Conservation (phyloP, 208 protist species). For the Tritrichomonas foetus region DNA sequence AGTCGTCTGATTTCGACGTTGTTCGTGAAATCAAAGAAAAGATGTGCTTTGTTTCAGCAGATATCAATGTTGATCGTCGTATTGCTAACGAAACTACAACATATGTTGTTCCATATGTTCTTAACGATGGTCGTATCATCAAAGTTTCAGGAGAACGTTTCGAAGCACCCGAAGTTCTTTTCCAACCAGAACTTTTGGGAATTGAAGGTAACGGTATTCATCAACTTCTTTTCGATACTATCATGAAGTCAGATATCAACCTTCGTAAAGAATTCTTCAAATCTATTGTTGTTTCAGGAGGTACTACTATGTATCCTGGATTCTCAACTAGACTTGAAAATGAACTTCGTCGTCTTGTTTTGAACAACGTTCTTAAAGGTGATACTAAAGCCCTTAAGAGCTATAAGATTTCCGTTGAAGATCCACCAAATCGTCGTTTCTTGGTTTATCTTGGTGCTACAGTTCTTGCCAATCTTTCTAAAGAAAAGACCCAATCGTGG, state of each 20-base stretch:
- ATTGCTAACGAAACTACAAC: conserved; percentile 52
- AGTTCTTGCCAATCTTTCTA: background rate
- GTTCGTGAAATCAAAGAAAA: conserved; percentile 72
- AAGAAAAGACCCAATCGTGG: background rate
- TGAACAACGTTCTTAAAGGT: background rate
- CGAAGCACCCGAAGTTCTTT: conserved; percentile 69
- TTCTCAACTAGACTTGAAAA: background rate
- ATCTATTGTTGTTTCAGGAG: conserved; percentile 16
- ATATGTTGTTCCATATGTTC: conserved; percentile 63
- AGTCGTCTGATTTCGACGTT: conserved; percentile 66
- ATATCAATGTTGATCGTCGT: conserved; percentile 63
- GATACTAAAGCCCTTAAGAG: background rate
- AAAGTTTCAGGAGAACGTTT: conserved; percentile 61
- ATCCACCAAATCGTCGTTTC: conserved; percentile 34
- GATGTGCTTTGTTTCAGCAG: conserved; percentile 64
- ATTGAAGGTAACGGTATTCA: background rate
- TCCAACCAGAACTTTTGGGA: conserved; percentile 66
- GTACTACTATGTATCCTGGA: conserved; percentile 30
- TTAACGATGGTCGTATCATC: conserved; percentile 66
- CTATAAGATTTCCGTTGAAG: conserved; percentile 33
- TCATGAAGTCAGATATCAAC: conserved; percentile 36
- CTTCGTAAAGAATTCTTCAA: background rate
- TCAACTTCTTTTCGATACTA: conserved; percentile 12
- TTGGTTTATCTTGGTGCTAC: conserved; percentile 22
- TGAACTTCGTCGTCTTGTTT: background rate